phyloP scores from a whole-genome alignment of 768 basidiomycete species.

The Collybiopsis luxurians region DNA sequence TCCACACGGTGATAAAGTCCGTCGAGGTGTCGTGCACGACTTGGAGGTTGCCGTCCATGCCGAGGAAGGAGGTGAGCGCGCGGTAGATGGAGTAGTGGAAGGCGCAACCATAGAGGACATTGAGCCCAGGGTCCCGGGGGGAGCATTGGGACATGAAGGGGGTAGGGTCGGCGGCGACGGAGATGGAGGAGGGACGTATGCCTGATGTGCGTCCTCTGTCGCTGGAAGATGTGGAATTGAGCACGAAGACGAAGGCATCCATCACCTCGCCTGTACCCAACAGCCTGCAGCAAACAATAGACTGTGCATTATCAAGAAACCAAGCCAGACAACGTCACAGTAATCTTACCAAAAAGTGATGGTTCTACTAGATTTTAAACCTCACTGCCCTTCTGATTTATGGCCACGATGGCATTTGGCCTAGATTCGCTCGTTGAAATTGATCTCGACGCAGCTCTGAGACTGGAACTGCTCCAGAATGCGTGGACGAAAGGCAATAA shows the following conservation, averaged over 20 bases:
- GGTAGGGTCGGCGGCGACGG: conserved; percentile 65
- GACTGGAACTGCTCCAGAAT: too few relatives aligned
- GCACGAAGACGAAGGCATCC: background rate
- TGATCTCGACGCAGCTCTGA: too few relatives aligned
- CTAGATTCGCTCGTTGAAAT: too few relatives aligned
- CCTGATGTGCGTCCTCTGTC: conserved; percentile 86
- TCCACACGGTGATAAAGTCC: conserved; percentile 90
- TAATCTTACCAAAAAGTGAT: too few relatives aligned
- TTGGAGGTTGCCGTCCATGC: conserved; percentile 93
- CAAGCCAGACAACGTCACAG: too few relatives aligned
- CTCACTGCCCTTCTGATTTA: too few relatives aligned
- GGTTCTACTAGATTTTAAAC: too few relatives aligned
- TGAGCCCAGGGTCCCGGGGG: conserved; percentile 62
- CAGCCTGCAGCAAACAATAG: too few relatives aligned
- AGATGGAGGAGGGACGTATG: conserved; percentile 65
- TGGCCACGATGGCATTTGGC: too few relatives aligned
- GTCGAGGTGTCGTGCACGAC: conserved; percentile 82
- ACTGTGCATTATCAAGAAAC: too few relatives aligned
- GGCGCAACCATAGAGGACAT: conserved; percentile 74
- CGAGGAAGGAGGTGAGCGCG: conserved; percentile 78
- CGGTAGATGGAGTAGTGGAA: conserved; percentile 97
- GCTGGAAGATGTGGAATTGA: conserved; percentile 31
- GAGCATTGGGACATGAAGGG: conserved; percentile 68
- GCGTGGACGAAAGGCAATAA: too few relatives aligned
- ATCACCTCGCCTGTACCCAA: background rate